Conservation (phyloP, 352 stramenopile species). For the Phytophthora pistaciae region DNA sequence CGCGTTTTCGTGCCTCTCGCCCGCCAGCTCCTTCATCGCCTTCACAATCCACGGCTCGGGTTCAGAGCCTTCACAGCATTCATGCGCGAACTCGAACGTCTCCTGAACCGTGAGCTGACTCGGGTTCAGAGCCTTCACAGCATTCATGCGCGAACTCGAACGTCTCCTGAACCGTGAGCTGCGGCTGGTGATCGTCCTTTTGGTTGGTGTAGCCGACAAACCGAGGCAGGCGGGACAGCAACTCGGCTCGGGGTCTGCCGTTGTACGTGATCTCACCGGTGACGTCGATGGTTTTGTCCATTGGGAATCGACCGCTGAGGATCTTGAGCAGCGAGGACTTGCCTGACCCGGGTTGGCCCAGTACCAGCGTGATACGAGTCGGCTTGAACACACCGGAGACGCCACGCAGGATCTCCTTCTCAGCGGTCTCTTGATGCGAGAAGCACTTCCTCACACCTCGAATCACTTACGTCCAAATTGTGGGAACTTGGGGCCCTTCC, state of each 20-base stretch:
- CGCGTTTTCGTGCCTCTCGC: constrained; percentile 36
- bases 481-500: constrained; percentile 20
- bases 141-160: constrained; percentile 92
- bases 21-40: constrained; percentile 35
- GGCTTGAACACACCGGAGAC: constrained; percentile 39
- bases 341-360: constrained; percentile 36
- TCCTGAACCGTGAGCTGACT: constrained; percentile 90
- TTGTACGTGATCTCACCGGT: constrained; percentile 50
- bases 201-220: constrained; percentile 52
- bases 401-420: constrained; percentile 12
- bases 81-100: constrained; percentile 92
- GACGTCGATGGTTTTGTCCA: constrained; percentile 38
- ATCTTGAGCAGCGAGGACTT: constrained; percentile 44
- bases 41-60: constrained; percentile 45
- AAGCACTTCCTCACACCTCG: background rate
- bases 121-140: constrained; percentile 37
- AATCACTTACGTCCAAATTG: constrained; percentile 13
- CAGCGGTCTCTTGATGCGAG: constrained; percentile 7
- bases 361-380: constrained; percentile 38
- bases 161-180: constrained; percentile 92
- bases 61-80: constrained; percentile 51
- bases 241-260: constrained; percentile 19
- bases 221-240: constrained; percentile 33
- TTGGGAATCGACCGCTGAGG: constrained; percentile 43
- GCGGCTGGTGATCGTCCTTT: constrained; percentile 85